Conservation (phyloP, 75 land plant genomes). For the Pinus tabuliformis region DNA sequence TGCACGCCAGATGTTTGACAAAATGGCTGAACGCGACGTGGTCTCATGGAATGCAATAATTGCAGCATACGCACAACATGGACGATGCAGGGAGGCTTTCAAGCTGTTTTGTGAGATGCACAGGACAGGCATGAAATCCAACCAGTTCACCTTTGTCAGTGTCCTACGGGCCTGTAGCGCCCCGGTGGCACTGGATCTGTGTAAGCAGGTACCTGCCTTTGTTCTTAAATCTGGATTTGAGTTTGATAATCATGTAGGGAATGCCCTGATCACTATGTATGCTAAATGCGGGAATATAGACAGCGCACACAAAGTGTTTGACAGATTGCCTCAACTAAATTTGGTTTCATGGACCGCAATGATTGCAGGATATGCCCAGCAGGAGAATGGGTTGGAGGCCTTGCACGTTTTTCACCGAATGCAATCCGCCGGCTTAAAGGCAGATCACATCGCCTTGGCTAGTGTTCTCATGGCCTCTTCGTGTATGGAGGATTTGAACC, state of each 20-base stretch:
- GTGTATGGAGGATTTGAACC: background rate
- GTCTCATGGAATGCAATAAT: conserved; percentile 65
- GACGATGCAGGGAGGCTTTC: conserved; percentile 27
- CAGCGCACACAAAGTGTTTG: conserved; percentile 29
- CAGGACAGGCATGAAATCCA: conserved; percentile 31
- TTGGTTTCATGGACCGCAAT: conserved; percentile 48
- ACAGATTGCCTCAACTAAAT: conserved; percentile 27
- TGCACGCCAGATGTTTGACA: conserved; percentile 34
- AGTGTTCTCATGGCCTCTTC: conserved; percentile 29
- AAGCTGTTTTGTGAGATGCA: conserved; percentile 32
- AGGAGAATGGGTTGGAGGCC: conserved; percentile 32
- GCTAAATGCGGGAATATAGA: conserved; percentile 27
- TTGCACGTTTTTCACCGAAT: conserved; percentile 42
- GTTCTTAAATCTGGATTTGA: conserved; percentile 48
- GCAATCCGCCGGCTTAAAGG: conserved; percentile 36
- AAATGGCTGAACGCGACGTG: conserved; percentile 38
- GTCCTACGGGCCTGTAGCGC: conserved; percentile 47
- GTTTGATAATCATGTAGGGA: conserved; percentile 34
- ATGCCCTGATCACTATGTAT: conserved; percentile 52
- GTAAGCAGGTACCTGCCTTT: conserved; percentile 38
- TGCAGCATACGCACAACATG: conserved; percentile 20
- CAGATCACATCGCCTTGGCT: conserved; percentile 50
- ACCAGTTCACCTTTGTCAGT: conserved; percentile 47
- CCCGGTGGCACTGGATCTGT: conserved; percentile 13
- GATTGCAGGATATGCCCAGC: conserved; percentile 48